These are phyloP conservation scores for Paracoccidioides brasiliensis DNA, from an alignment of 2,329 filamentous ascomycete species.

Conservation along the genomic window DNA sequence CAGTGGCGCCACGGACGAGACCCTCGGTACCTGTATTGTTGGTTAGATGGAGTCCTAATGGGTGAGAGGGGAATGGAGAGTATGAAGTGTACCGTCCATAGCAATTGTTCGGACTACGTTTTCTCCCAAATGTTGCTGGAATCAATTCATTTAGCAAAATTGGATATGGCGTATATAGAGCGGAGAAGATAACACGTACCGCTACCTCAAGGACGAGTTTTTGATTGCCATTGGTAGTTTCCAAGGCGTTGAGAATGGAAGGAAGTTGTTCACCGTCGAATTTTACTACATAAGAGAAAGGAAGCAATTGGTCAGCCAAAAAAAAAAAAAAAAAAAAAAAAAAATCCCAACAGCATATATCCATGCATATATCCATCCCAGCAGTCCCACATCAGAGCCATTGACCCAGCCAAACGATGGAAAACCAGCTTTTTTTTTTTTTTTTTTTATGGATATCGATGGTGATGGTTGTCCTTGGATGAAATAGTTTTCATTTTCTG, in stretches of 20 bases:
- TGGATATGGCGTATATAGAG: neutral
- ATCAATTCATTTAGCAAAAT: conserved; percentile 14
- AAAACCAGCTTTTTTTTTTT: too few relatives aligned
- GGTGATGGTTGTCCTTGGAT: neutral
- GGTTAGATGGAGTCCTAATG: conserved; percentile 5
- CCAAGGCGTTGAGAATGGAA: conserved; percentile 92
- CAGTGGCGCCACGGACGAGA: conserved; percentile 85
- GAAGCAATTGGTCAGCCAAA: conserved; percentile 8
- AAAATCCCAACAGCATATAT: too few relatives aligned
- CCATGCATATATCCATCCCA: conserved; percentile 16
- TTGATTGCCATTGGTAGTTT: conserved; percentile 79
- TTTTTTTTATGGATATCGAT: too few relatives aligned
- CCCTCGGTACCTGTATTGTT: conserved; percentile 77
- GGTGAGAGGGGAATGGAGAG: neutral
- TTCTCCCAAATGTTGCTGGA: conserved; percentile 97
- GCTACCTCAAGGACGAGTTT: conserved; percentile 95
- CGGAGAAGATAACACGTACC: conserved; percentile 45
- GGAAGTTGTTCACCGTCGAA: conserved; percentile 90
- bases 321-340: too few relatives aligned
- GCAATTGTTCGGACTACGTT: conserved; percentile 99
- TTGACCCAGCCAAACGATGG: neutral
- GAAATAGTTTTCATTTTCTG: conserved; percentile 16
- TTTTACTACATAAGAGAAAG: conserved; percentile 54
- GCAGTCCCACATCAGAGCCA: neutral
- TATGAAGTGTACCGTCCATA: conserved; percentile 74